Evolutionary conservation across 352 stramenopile genomes (phyloP), one percentile per base, ranked within the genome.

Genomic region (Phytophthora boehmeriae): DNA sequence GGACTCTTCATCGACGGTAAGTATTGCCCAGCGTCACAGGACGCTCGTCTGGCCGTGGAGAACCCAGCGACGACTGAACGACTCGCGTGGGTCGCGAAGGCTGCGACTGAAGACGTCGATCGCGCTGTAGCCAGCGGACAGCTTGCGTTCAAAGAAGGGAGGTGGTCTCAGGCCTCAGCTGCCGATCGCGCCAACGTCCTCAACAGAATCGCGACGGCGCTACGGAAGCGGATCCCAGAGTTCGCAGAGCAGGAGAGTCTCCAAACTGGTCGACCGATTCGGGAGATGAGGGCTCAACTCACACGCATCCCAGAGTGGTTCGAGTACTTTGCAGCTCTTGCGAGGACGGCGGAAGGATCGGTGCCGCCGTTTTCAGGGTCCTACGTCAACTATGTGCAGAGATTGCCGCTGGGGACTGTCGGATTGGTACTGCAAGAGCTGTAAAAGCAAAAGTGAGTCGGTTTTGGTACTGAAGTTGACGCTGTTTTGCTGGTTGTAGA

Each of bases 271-370:
- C 73, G 81, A 2, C 79, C 81, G n/a, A 83, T 86, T 34, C 59
- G 75, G 20, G 81, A 90, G 56, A 88, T 87, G 73, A 66, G 71
- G 36, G 76, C 76, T 38, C 71, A 83, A 52, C 73, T 85, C 32
- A 61, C 58, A 19, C 74, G 80, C 16, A 62, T 83, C 9, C 73
- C 67, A 44, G 86, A 95, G 62, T 94, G 86, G 85, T 88, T 93
- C 49, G 83, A 93, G 71, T 94, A 95, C 52, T 94, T 93, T 65
- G 76, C 80, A 28, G 75, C 80, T 20, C 59, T 95, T n/a, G 74
- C 86, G 16, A 66, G 86, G 13, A 91, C 79, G 20, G 63, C 75
- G 23, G 83, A 93, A 57, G 85, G 80, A n/a, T 71, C 74, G 10
- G 71, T 89, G 16, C 75, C 81, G 30, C 80, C 81, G 2, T 93